phyloP scores from a whole-genome alignment of 805 yeast genomes.

The Myxozyma neotropica region DNA sequence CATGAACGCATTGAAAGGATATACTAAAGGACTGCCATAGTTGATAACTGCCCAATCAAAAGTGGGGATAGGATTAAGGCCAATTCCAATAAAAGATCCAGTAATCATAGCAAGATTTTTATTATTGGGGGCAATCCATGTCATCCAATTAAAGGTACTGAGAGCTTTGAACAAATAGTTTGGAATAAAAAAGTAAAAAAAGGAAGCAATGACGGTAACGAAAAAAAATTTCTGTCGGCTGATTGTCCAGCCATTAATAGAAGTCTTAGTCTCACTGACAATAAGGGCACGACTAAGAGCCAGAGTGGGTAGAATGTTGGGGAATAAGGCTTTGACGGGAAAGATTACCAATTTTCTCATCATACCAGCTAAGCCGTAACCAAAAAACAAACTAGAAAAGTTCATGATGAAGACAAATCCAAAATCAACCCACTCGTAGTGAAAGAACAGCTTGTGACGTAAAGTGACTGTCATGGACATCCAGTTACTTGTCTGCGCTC shows the following conservation, averaged over 20 bases:
- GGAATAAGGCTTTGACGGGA: slow-evolving; percentile 59
- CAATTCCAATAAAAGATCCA: slow-evolving; percentile 49
- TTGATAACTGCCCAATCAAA: slow-evolving; percentile 49
- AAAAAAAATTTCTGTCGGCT: slow-evolving; percentile 55
- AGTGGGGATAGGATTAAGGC: slow-evolving; percentile 51
- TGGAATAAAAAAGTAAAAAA: slow-evolving; percentile 62
- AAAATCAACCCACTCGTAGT: slow-evolving; percentile 43
- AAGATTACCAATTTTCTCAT: slow-evolving; percentile 55
- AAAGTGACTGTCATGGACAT: slow-evolving; percentile 21
- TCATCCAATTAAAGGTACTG: slow-evolving; percentile 59
- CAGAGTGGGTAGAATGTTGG: slow-evolving; percentile 51
- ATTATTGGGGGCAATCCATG: slow-evolving; percentile 59
- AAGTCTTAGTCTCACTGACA: slow-evolving; percentile 47
- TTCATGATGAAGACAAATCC: slow-evolving; percentile 58
- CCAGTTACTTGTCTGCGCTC: slow-evolving; percentile 26
- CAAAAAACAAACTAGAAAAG: slow-evolving; percentile 61
- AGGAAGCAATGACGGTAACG: slow-evolving; percentile 47
- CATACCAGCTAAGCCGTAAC: slow-evolving; percentile 68
- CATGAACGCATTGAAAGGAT: slow-evolving; percentile 49
- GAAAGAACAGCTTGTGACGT: slow-evolving; percentile 20
- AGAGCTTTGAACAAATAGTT: slow-evolving; percentile 61
- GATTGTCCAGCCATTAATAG: slow-evolving; percentile 62
- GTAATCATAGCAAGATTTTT: slow-evolving; percentile 53
- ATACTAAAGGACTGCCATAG: slow-evolving; percentile 47
- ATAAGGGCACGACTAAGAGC: slow-evolving; percentile 55